These are phyloP conservation scores for Dichomitus squalens DNA, from an alignment of 1,284 basidiomycete genomes.

Conservation along the genomic window DNA sequence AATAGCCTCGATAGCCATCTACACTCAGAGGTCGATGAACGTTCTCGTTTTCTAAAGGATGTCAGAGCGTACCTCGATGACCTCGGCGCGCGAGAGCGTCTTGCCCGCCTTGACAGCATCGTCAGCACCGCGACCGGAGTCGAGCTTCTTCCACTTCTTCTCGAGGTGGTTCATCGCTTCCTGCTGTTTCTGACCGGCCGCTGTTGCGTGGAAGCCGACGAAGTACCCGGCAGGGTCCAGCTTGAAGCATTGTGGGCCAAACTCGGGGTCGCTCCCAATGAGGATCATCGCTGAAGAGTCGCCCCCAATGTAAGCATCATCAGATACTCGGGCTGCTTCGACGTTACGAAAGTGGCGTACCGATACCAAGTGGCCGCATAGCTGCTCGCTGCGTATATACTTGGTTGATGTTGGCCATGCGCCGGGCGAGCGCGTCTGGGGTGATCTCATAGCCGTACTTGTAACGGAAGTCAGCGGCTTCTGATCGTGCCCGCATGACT, in stretches of 20 bases:
- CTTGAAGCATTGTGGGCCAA: conserved; percentile 95
- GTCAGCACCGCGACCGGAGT: conserved; percentile 73
- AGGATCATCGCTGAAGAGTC: conserved; percentile 91
- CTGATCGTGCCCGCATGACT: conserved; percentile 84
- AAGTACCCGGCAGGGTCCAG: conserved; percentile 99
- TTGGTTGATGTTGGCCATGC: conserved; percentile 98
- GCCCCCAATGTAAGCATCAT: neutral
- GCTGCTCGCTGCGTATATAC: conserved; percentile 98
- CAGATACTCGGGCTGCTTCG: neutral
- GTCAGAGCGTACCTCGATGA: conserved; percentile 74
- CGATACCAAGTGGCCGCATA: conserved; percentile 96
- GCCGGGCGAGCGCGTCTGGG: conserved; percentile 90
- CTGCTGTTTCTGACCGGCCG: conserved; percentile 96
- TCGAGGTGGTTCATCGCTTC: conserved; percentile 99
- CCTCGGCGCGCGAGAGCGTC: conserved; percentile 64
- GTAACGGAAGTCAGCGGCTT: conserved; percentile 95
- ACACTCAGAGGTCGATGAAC: neutral
- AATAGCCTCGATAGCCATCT: conserved; percentile 96
- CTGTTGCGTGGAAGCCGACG: conserved; percentile 96
- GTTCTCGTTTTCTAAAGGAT: neutral
- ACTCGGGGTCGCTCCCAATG: conserved; percentile 90
- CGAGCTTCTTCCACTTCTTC: conserved; percentile 98
- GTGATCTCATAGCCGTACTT: conserved; percentile 99
- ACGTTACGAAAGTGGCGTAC: conserved; percentile 48
- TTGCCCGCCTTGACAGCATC: conserved; percentile 72